phyloP scores from a whole-genome alignment of 179 eudicot genomes.

The Silene noctiflora region DNA sequence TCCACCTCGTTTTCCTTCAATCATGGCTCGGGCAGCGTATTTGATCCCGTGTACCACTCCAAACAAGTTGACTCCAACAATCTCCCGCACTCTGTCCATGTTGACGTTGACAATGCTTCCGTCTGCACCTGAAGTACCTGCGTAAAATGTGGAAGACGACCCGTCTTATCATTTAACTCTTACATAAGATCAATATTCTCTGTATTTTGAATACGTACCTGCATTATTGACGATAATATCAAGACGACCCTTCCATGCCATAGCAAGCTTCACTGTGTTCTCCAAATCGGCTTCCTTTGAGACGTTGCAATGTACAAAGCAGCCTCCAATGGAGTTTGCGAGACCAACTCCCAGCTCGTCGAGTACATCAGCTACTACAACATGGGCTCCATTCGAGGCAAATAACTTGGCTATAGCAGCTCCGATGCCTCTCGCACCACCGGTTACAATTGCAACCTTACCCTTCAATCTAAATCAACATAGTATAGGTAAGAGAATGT shows the following conservation, averaged over 20 bases:
- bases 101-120: slow-evolving; percentile 62
- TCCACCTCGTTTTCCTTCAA: slow-evolving; percentile 40
- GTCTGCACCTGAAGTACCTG: slow-evolving; percentile 42
- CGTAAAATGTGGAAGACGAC: not conserved
- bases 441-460: slow-evolving; percentile 83
- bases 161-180: no score
- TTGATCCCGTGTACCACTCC: slow-evolving; percentile 76
- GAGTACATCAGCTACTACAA: slow-evolving; percentile 65
- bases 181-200: no score
- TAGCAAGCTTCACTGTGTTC: slow-evolving; percentile 49
- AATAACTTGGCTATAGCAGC: slow-evolving; percentile 66
- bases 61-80: slow-evolving; percentile 47
- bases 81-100: slow-evolving; percentile 40
- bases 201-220: slow-evolving; percentile 29
- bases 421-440: slow-evolving; percentile 93
- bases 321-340: slow-evolving; percentile 60
- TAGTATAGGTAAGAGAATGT: not conserved
- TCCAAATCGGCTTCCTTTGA: slow-evolving; percentile 64
- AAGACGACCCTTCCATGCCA: slow-evolving; percentile 67
- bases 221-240: slow-evolving; percentile 87
- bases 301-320: slow-evolving; percentile 73
- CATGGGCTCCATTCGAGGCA: slow-evolving; percentile 64
- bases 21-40: slow-evolving; percentile 75
- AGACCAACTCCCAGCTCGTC: slow-evolving; percentile 54
- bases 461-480: slow-evolving; percentile 45